Evolutionary conservation across 495 filamentous ascomycete genomes (phyloP).

Genomic region (Parmelia sp.): DNA sequence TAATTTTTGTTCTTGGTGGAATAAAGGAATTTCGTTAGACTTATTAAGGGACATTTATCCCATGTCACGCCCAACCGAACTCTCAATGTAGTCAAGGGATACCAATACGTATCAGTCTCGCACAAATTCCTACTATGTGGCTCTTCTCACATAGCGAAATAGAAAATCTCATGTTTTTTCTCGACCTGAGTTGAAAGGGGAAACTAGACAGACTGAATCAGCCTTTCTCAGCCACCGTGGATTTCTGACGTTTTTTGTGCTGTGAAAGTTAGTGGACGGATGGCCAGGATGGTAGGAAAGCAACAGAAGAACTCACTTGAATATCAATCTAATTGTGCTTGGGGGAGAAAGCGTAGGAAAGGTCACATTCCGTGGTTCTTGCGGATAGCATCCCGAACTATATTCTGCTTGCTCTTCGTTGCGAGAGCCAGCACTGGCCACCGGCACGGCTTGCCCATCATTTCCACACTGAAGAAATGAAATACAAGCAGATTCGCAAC

Average conservation of each 20-base stretch:
- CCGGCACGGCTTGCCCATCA: background rate
- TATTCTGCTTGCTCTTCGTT: background rate
- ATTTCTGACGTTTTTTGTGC: background rate
- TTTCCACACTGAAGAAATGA: constrained; percentile 3
- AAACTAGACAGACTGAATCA: background rate
- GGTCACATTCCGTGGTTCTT: background rate
- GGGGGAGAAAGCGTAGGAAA: background rate
- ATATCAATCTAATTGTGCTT: background rate
- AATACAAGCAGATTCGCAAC: background rate
- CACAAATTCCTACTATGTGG: too few species aligned
- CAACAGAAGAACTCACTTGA: background rate
- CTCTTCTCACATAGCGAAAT: too few species aligned
- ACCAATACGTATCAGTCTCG: too few species aligned
- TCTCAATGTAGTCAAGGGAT: too few species aligned
- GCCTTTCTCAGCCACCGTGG: background rate
- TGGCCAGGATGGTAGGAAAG: background rate
- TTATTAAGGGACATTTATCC: too few species aligned
- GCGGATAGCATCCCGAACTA: background rate
- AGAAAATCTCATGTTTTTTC: background rate
- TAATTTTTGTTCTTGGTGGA: too few species aligned
- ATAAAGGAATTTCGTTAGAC: too few species aligned
- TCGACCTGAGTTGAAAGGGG: background rate
- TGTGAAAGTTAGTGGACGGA: background rate
- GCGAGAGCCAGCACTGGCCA: constrained; percentile 4
- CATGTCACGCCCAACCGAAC: too few species aligned